Evolutionary conservation across 345 rosid species (phyloP).

Genomic region (Bruguiera parviflora): DNA sequence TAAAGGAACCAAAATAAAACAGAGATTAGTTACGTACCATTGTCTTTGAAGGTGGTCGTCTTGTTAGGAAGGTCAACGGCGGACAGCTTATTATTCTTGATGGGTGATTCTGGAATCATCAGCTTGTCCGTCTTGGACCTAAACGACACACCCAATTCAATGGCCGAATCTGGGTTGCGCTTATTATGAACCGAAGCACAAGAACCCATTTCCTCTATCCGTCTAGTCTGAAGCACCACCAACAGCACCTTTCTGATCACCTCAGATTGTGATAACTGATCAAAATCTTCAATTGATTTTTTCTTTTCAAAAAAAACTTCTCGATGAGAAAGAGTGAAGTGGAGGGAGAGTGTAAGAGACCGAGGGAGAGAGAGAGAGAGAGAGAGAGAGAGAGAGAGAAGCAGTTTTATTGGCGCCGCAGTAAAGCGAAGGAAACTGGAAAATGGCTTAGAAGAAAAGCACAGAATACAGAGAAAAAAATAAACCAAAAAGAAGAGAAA

Average conservation of each 20-base stretch:
- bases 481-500: not conserved
- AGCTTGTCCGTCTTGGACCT: constrained; percentile 29
- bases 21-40: constrained; percentile 25
- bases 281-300: not conserved
- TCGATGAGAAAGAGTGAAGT: not conserved
- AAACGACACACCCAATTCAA: constrained; percentile 31
- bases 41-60: constrained; percentile 11
- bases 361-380: constrained; percentile 1
- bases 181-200: constrained; percentile 39
- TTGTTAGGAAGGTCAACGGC: constrained; percentile 19
- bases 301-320: not conserved
- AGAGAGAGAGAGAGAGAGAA: constrained; percentile 8
- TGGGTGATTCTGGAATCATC: constrained; percentile 38
- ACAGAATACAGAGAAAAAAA: not conserved
- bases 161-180: constrained; percentile 30
- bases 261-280: not conserved
- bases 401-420: constrained; percentile 19
- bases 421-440: constrained; percentile 14
- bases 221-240: not conserved
- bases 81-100: constrained; percentile 32
- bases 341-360: not conserved
- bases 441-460: not conserved
- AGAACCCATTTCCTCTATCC: constrained; percentile 43
- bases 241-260: constrained; percentile 7
- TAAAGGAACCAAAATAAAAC: not conserved